These are phyloP conservation scores for Ustilaginoidea virens DNA, from an alignment of 2,329 filamentous ascomycete species.

Conservation along the genomic window DNA sequence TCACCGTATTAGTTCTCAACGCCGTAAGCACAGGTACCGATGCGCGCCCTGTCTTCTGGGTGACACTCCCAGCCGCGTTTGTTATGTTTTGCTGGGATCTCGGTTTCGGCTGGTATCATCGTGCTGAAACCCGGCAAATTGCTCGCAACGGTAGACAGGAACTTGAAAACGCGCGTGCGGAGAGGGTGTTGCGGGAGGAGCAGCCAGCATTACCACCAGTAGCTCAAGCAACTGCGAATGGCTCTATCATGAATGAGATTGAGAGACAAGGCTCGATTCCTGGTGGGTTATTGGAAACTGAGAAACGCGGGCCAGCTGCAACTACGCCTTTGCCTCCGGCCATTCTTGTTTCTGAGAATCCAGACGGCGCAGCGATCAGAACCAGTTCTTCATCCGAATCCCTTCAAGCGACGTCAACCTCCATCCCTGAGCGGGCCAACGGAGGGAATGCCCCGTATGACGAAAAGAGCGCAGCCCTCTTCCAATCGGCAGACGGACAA, in stretches of 20 bases:
- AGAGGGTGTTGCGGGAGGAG: conserved; percentile 6
- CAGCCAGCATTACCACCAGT: conserved; percentile 3
- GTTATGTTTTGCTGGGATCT: conserved; percentile 58
- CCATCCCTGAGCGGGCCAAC: too few species aligned
- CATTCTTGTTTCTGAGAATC: conserved; percentile 7
- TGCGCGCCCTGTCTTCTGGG: conserved; percentile 47
- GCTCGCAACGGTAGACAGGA: conserved; percentile 35
- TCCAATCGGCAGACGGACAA: not conserved
- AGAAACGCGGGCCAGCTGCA: too few species aligned
- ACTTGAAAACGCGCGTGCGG: conserved; percentile 7
- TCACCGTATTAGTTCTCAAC: conserved; percentile 51
- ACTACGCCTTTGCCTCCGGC: conserved; percentile 4
- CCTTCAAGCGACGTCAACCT: too few species aligned
- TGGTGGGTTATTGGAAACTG: too few species aligned
- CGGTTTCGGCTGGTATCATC: conserved; percentile 44
- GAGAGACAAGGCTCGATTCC: too few species aligned
- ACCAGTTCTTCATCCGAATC: conserved; percentile 3
- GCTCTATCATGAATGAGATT: too few species aligned
- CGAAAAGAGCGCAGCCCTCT: not conserved
- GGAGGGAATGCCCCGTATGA: too few species aligned
- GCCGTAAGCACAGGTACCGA: conserved; percentile 35
- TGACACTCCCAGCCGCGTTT: conserved; percentile 52
- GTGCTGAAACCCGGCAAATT: conserved; percentile 46
- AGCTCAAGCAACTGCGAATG: not conserved
- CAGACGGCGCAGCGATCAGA: conserved; percentile 5